phyloP scores from a whole-genome alignment of 208 protist genomes.

The Trypanosoma boissoni region DNA sequence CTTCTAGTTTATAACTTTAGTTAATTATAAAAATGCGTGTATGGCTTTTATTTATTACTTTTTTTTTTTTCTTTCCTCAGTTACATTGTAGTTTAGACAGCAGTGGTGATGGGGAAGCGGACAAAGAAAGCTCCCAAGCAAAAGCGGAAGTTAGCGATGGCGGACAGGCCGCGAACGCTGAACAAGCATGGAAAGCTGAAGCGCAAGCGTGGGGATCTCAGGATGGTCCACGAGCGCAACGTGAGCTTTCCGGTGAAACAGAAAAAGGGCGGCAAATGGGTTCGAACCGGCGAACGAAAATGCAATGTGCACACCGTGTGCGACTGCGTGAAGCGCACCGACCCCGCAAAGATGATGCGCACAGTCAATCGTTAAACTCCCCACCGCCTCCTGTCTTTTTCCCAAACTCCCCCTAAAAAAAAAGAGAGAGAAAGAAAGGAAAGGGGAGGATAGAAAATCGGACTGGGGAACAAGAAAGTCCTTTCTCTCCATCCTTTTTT shows the following conservation, averaged over 20 bases:
- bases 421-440: neutral
- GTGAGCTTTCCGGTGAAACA: slow-evolving; percentile 85
- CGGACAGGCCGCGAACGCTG: slow-evolving; percentile 74
- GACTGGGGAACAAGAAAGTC: neutral
- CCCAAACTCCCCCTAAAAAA: neutral
- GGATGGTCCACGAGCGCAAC: slow-evolving; percentile 69
- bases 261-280: slow-evolving; percentile 81
- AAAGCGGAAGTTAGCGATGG: slow-evolving; percentile 75
- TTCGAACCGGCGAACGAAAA: slow-evolving; percentile 74
- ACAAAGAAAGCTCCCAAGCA: slow-evolving; percentile 80
- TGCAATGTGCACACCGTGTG: slow-evolving; percentile 91
- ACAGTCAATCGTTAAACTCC: slow-evolving; percentile 73
- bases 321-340: slow-evolving; percentile 85
- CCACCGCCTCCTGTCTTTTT: neutral
- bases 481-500: neutral
- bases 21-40: neutral
- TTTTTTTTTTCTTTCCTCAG: neutral
- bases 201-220: slow-evolving; percentile 78
- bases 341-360: slow-evolving; percentile 74
- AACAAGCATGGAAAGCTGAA: slow-evolving; percentile 85
- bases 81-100: slow-evolving; percentile 5
- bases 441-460: neutral
- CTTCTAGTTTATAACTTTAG: neutral
- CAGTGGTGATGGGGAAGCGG: slow-evolving; percentile 69
- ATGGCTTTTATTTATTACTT: neutral